Percentiles rank a stretch among this genome's conserved stretches.
Conservation (phyloP, 2,329 filamentous ascomycete genomes). For the Mycosphaerella arachidis region DNA sequence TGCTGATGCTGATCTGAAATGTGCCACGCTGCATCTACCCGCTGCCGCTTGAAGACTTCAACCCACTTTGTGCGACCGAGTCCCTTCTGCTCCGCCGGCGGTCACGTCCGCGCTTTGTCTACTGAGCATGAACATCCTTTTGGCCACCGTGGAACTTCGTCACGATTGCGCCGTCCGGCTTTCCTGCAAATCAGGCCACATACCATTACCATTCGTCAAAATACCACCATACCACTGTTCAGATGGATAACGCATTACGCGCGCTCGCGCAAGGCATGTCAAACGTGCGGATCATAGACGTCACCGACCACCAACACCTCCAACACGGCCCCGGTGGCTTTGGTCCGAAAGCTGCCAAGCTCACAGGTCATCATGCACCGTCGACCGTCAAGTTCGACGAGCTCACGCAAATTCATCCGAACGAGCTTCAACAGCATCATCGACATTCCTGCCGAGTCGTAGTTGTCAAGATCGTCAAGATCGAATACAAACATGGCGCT, state of each 20-base stretch:
- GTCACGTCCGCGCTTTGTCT: background rate
- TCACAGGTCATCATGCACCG: constrained; percentile 2
- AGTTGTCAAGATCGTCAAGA: background rate
- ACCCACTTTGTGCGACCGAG: background rate
- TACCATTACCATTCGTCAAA: no score
- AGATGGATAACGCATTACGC: background rate
- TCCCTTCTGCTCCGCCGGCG: background rate
- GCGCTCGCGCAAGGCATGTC: background rate
- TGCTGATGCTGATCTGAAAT: background rate
- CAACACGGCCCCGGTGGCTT: background rate
- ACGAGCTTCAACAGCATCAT: background rate
- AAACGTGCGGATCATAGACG: background rate
- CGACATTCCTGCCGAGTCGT: background rate
- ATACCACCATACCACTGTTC: background rate
- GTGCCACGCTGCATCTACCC: background rate
- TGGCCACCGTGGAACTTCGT: background rate
- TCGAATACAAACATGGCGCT: background rate
- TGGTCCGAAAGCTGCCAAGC: background rate
- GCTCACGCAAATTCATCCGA: background rate
- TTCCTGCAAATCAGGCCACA: no score
- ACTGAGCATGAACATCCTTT: background rate
- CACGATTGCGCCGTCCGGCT: background rate
- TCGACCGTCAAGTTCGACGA: background rate
- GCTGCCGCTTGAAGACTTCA: background rate
- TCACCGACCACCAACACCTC: background rate